Conservation (phyloP, 1,284 basidiomycete genomes). For the Stygiomarasmius scandens region DNA sequence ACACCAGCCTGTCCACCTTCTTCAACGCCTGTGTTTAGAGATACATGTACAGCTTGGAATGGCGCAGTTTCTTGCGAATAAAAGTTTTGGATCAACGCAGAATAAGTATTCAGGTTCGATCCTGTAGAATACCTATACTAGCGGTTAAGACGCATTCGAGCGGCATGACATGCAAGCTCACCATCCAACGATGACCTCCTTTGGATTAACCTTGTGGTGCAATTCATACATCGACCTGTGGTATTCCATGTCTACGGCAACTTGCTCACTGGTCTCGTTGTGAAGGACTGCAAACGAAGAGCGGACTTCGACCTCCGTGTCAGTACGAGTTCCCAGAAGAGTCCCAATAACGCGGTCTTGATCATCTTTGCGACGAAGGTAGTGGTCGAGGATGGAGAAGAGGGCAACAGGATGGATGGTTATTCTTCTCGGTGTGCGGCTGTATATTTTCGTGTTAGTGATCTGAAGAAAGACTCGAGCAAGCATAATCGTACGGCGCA, state of each 20-base stretch:
- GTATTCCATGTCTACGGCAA: constrained; percentile 96
- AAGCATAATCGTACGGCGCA: constrained; percentile 37
- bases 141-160: constrained; percentile 14
- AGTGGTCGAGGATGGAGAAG: constrained; percentile 97
- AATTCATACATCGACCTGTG: constrained; percentile 93
- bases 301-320: constrained; percentile 76
- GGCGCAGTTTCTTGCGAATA: constrained; percentile 92
- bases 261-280: constrained; percentile 89
- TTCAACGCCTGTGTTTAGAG: constrained; percentile 85
- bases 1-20: constrained; percentile 78
- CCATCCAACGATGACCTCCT: constrained; percentile 92
- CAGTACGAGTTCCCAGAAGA: constrained; percentile 82
- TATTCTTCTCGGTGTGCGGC: constrained; percentile 73
- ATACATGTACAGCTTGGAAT: constrained; percentile 90
- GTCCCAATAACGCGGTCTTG: constrained; percentile 96
- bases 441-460: constrained; percentile 26
- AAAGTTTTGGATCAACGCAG: constrained; percentile 98
- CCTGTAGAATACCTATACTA: constrained; percentile 83
- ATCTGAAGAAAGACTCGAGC: neutral
- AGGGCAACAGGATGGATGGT: constrained; percentile 92
- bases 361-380: constrained; percentile 81
- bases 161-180: constrained; percentile 37
- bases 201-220: constrained; percentile 81
- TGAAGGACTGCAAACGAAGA: constrained; percentile 90
- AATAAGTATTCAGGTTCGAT: constrained; percentile 91